A percentile compares a stretch with the other conserved stretches of the same genome.
Conservation (phyloP, 257 asterid genomes). For the Solanum habrochaites region DNA sequence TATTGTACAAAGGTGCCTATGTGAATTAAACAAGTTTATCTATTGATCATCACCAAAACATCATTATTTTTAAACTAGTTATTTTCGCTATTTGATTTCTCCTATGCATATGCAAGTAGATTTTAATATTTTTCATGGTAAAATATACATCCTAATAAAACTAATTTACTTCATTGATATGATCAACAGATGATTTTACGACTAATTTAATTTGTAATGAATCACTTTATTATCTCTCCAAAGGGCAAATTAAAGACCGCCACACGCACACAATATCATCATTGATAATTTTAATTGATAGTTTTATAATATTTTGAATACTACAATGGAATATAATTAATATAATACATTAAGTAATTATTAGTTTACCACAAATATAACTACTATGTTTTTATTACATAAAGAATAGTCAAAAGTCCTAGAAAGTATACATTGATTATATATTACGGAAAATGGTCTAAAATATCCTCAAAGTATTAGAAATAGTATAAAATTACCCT, state of each 20-base stretch:
- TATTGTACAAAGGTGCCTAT: no score
- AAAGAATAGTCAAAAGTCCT: neutral
- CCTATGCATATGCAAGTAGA: neutral
- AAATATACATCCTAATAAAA: neutral
- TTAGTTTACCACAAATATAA: neutral
- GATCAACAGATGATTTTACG: neutral
- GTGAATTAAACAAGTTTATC: neutral
- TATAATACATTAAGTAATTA: no score
- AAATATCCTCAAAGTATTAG: no score
- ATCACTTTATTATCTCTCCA: neutral
- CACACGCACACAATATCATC: neutral
- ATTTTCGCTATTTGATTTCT: neutral
- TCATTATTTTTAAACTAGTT: neutral
- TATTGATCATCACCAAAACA: neutral
- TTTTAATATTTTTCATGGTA: neutral
- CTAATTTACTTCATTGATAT: neutral
- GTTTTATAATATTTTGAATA: neutral
- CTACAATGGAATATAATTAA: neutral
- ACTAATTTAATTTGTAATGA: neutral
- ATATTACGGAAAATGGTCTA: no score
- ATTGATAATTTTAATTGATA: neutral
- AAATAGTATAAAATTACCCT: no score
- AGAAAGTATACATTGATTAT: no score
- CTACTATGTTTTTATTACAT: no score
- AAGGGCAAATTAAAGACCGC: neutral